These are phyloP conservation scores for Coemansia sp. DNA, from an alignment of 192 early-diverging fungal genomes.

Conservation along the genomic window DNA sequence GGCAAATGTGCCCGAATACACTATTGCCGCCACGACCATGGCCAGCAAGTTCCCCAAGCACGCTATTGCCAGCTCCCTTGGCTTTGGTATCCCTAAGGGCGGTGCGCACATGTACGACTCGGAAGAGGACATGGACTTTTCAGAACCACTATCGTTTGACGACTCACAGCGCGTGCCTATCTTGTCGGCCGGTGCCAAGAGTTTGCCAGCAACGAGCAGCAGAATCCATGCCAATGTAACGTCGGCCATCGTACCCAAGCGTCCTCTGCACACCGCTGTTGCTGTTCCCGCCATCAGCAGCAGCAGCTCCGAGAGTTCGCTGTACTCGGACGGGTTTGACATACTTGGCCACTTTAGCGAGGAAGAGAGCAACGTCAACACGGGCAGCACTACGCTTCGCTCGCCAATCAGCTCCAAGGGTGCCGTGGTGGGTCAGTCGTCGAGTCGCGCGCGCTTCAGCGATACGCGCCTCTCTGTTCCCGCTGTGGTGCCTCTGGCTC, in stretches of 20 bases:
- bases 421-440: neutral
- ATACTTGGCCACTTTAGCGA: constrained; percentile 49
- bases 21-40: constrained; percentile 26
- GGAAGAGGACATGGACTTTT: constrained; percentile 52
- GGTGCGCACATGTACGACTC: constrained; percentile 25
- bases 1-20: constrained; percentile 23
- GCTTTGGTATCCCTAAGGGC: constrained; percentile 33
- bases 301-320: constrained; percentile 25
- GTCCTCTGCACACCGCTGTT: constrained; percentile 3
- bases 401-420: neutral
- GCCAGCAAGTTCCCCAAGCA: constrained; percentile 51
- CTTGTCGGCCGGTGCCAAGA: constrained; percentile 17
- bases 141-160: constrained; percentile 37
- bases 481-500: constrained; percentile 21
- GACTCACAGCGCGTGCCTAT: constrained; percentile 12
- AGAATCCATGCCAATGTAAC: neutral
- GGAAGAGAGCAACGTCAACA: constrained; percentile 14
- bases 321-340: constrained; percentile 30
- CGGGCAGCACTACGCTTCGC: constrained; percentile 3
- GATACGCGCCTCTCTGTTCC: constrained; percentile 10
- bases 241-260: constrained; percentile 15
- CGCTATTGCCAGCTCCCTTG: constrained; percentile 31
- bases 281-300: neutral
- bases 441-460: constrained; percentile 36
- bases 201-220: constrained; percentile 20